Evolutionary conservation across 208 protist genomes (phyloP).

Genomic region (Trichomonas tenax): DNA sequence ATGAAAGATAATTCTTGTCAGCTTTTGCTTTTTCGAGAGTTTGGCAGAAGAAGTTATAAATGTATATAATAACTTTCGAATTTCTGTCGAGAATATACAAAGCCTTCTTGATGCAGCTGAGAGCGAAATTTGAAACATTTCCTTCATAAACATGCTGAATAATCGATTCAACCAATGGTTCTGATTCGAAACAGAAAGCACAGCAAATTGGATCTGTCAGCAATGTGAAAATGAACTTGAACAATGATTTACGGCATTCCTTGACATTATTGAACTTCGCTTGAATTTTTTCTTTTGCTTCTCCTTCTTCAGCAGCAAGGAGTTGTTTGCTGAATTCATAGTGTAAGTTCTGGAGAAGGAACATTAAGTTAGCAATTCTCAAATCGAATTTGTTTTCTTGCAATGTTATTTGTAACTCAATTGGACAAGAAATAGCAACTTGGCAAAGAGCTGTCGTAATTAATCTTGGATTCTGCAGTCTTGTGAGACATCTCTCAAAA

Average conservation of each 20-base stretch:
- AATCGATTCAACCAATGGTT: neutral
- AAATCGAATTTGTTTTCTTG: neutral
- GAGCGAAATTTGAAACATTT: neutral
- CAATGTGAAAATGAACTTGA: neutral
- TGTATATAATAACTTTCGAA: neutral
- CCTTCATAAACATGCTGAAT: neutral
- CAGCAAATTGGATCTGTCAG: neutral
- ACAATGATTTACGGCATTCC: neutral
- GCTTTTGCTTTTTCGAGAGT: neutral
- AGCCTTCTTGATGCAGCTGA: neutral
- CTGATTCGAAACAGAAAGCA: neutral
- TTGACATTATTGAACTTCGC: neutral
- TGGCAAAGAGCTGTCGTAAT: neutral
- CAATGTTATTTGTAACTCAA: neutral
- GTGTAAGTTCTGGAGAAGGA: neutral
- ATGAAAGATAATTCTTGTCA: neutral
- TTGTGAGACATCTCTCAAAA: neutral
- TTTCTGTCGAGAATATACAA: neutral
- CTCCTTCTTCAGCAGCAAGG: neutral
- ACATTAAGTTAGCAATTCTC: neutral
- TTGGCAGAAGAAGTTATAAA: neutral
- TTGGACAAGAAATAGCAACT: neutral
- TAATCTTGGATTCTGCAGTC: neutral
- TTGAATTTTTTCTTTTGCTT: neutral
- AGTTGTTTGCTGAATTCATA: neutral